Conservation (phyloP, 2,329 filamentous ascomycete genomes). For the Exophiala sp. region DNA sequence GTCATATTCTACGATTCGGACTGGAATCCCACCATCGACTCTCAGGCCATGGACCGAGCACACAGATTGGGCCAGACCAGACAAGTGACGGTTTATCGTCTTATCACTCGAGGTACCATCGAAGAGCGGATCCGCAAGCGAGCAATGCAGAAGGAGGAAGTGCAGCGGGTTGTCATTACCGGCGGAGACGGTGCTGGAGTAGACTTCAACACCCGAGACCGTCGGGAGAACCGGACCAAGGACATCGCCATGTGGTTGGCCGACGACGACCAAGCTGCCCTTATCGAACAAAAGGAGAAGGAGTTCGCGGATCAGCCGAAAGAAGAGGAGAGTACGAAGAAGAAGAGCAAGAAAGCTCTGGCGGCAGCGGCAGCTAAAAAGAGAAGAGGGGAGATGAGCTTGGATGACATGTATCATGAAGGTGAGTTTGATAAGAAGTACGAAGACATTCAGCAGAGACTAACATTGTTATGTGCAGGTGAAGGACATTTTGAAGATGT, state of each 20-base stretch:
- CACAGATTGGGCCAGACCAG: slow-evolving; percentile 94
- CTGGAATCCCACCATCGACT: slow-evolving; percentile 99
- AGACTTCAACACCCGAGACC: slow-evolving; percentile 89
- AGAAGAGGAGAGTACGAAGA: slow-evolving; percentile 44
- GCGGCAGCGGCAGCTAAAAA: slow-evolving; percentile 39
- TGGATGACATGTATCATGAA: slow-evolving; percentile 99
- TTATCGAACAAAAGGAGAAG: slow-evolving; percentile 87
- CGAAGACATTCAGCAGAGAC: slow-evolving; percentile 22
- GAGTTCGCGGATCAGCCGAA: slow-evolving; percentile 69
- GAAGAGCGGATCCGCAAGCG: slow-evolving; percentile 97
- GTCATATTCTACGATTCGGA: slow-evolving; percentile 99
- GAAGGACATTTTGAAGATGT: slow-evolving; percentile 93
- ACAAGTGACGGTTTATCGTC: slow-evolving; percentile 94
- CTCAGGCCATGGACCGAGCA: slow-evolving; percentile 96
- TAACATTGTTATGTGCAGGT: slow-evolving; percentile 48
- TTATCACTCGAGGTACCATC: slow-evolving; percentile 94
- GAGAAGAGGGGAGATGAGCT: slow-evolving; percentile 55
- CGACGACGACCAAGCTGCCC: slow-evolving; percentile 90
- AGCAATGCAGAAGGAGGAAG: slow-evolving; percentile 95
- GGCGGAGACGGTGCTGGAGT: slow-evolving; percentile 77
- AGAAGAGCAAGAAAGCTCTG: slow-evolving; percentile 53
- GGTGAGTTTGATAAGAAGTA: slow-evolving; percentile 54
- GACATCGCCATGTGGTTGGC: slow-evolving; percentile 99
- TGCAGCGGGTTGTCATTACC: slow-evolving; percentile 92
- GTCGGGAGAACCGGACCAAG: slow-evolving; percentile 86